Evolutionary conservation across 495 filamentous ascomycete species (phyloP).

Genomic region (Parachaetomium inaequale): DNA sequence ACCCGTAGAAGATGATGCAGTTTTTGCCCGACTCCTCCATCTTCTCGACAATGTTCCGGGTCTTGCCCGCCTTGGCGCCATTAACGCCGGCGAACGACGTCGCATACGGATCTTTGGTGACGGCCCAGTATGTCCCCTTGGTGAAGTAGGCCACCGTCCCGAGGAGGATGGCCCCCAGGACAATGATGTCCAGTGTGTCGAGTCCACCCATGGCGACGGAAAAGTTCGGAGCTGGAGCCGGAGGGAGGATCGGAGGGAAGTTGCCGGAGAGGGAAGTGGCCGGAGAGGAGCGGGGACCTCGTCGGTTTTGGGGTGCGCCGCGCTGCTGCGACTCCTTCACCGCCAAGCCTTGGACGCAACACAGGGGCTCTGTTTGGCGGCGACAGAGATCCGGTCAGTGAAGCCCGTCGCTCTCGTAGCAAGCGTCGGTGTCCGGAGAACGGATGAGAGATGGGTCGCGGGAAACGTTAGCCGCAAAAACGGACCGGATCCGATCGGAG

Average conservation of each 20-base stretch:
- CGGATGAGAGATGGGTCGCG: constrained; percentile 13
- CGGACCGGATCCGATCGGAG: constrained; percentile 2
- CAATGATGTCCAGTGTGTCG: constrained; percentile 88
- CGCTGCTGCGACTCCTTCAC: not conserved
- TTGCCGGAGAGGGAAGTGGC: no score
- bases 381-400: constrained; percentile 3
- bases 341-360: constrained; percentile 1
- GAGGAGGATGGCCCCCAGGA: constrained; percentile 77
- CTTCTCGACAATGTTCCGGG: constrained; percentile 88
- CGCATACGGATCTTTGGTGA: constrained; percentile 84
- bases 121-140: constrained; percentile 88
- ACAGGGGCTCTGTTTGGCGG: not conserved
- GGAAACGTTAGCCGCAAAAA: constrained; percentile 22
- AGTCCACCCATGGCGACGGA: constrained; percentile 76
- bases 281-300: not conserved
- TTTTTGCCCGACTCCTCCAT: constrained; percentile 96
- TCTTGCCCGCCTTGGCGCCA: constrained; percentile 77
- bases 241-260: not conserved
- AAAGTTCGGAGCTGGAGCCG: not conserved
- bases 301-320: not conserved
- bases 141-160: constrained; percentile 95
- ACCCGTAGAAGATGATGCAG: constrained; percentile 97
- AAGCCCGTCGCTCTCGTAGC: not conserved
- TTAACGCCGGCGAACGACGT: constrained; percentile 62
- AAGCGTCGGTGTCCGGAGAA: not conserved